These are phyloP conservation scores for Hippophae gyantsensis DNA, from an alignment of 306 rosid species.

Conservation along the genomic window DNA sequence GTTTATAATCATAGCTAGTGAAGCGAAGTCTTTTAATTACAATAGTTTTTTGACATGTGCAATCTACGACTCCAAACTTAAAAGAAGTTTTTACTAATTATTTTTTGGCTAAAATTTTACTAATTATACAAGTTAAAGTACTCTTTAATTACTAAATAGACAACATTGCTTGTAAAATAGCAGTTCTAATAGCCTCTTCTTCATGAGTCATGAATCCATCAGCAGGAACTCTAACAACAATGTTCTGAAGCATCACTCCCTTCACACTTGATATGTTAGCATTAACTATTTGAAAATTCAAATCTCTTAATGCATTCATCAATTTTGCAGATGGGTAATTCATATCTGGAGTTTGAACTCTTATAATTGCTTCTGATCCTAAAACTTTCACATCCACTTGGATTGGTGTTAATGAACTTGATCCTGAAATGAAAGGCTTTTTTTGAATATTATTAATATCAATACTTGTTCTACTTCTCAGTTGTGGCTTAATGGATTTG, in stretches of 20 bases:
- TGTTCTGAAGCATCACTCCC: slow-evolving; percentile 40
- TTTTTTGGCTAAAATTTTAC: not conserved
- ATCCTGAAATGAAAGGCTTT: not conserved
- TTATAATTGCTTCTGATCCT: slow-evolving; percentile 43
- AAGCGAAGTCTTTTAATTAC: no score
- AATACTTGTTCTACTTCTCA: not conserved
- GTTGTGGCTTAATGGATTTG: not conserved
- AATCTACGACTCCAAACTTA: no score
- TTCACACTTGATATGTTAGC: slow-evolving; percentile 41
- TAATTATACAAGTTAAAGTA: not conserved
- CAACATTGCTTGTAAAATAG: slow-evolving; percentile 22
- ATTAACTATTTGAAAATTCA: slow-evolving; percentile 29
- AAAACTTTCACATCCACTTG: slow-evolving; percentile 31
- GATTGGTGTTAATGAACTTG: not conserved
- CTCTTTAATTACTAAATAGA: not conserved
- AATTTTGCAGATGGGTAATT: slow-evolving; percentile 38
- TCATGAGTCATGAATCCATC: slow-evolving; percentile 10
- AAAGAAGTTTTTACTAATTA: no score
- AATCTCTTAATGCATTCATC: slow-evolving; percentile 30
- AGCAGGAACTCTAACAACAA: slow-evolving; percentile 36
- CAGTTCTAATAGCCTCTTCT: slow-evolving; percentile 23
- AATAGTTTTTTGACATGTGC: no score
- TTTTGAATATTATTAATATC: not conserved
- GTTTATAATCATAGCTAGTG: no score
- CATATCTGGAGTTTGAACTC: slow-evolving; percentile 31